Evolutionary conservation across 345 rosid genomes (phyloP), one percentile per base, ranked within the genome.

Genomic region (Ceriops decandra): DNA sequence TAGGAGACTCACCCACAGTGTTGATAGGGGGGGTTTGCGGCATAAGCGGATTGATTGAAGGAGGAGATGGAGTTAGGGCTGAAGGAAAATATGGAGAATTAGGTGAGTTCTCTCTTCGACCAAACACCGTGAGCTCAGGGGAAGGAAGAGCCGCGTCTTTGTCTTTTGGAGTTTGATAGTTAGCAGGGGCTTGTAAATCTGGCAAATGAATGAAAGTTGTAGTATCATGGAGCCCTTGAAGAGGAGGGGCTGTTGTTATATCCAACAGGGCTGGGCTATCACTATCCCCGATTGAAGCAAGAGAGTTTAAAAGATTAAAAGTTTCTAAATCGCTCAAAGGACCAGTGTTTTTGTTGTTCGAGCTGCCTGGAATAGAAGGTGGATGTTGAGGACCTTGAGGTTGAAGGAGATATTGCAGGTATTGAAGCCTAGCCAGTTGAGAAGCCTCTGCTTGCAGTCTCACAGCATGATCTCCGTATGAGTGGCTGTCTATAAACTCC

Each of bases 361-460:
- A 68, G 62, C 52, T 52, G 11, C 63, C 46, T 46, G 79, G 36
- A 52, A 21, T 27, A 22, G 76, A 31, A 72, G 76, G 17, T 13
- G 76, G 17, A 15, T 78, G 60, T 19, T 64, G 59, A 57, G 54
- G 15, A 54, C 27, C 27, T 52, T 53, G 63, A 11, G 86, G 64
- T 68, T 85, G 87, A 60, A 87, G 79, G 47, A 87, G 86, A 71
- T 68, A 74, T 10, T 87, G 88, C 31, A 85, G 70, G 67, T 74
- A 81, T 62, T 87, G 92, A 27, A 87, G 57, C 62, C 70, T 87
- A 52, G 77, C 75, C 77, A 77, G 60, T 49, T 82, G 82, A 21
- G 69, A 74, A n/a, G 85, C 81, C 72, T 87, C 89, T 49, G 75
- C 77, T 69, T 82, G 84, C 35, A 82, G 67, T 57, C 82, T 79